Conservation (phyloP, 495 filamentous ascomycete species). For the Astrothelium macrocarpum region DNA sequence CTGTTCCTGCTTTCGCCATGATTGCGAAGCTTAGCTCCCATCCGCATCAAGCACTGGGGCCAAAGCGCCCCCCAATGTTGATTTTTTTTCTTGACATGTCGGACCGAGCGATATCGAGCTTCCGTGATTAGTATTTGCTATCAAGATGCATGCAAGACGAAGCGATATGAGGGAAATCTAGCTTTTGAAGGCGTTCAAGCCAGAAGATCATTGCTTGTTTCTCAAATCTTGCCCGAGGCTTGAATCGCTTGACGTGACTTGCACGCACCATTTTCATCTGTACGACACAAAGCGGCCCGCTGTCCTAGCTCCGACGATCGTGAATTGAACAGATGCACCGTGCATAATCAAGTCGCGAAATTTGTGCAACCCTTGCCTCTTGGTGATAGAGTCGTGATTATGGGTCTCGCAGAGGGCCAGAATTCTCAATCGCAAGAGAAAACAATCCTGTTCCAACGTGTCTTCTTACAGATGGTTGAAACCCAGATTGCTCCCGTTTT, state of each 20-base stretch:
- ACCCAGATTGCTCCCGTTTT: neutral
- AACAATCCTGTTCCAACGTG: neutral
- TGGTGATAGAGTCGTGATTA: too few relatives aligned
- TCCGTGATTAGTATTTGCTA: neutral
- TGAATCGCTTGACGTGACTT: neutral
- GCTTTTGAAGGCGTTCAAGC: neutral
- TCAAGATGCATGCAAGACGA: neutral
- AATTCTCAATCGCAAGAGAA: neutral
- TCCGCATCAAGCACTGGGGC: neutral
- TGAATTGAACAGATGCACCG: neutral
- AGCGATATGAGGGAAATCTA: neutral
- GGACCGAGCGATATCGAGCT: constrained; percentile 2
- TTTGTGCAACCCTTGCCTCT: neutral
- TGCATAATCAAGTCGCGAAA: neutral
- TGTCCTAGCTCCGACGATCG: constrained; percentile 1
- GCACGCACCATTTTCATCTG: neutral
- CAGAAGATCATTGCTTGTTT: neutral
- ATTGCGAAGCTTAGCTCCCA: neutral
- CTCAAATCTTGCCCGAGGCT: neutral
- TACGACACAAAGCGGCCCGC: constrained; percentile 2
- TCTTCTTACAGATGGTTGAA: neutral
- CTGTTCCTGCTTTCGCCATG: constrained; percentile 4
- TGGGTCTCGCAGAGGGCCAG: neutral
- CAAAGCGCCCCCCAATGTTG: neutral
- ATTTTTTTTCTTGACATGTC: too few relatives aligned